Evolutionary conservation across 1,284 basidiomycete species (phyloP).

Genomic region (Tremellales sp.): DNA sequence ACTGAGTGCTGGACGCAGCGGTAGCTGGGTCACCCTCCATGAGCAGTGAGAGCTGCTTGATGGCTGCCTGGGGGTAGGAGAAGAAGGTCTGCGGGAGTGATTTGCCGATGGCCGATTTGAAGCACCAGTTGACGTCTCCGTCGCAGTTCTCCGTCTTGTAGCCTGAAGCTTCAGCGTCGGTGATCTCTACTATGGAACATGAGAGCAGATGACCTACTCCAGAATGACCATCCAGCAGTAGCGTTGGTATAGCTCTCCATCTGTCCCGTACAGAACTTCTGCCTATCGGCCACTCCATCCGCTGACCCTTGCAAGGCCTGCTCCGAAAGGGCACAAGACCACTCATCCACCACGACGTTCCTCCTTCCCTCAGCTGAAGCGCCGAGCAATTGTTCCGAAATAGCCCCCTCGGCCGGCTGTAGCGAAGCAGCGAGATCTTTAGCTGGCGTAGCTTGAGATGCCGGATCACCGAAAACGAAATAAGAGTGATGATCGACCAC

Average conservation of each 20-base stretch:
- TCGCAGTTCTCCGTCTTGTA: constrained; percentile 62
- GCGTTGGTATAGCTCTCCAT: constrained; percentile 59
- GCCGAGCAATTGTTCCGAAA: constrained; percentile 49
- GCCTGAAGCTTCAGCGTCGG: constrained; percentile 39
- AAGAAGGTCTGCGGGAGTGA: constrained; percentile 60
- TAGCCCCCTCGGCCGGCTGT: constrained; percentile 51
- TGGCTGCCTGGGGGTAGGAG: constrained; percentile 48
- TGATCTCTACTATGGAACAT: not conserved
- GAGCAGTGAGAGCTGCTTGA: constrained; percentile 7
- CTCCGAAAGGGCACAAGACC: constrained; percentile 64
- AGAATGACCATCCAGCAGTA: constrained; percentile 68
- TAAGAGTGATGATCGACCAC: constrained; percentile 70
- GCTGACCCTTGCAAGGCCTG: constrained; percentile 55
- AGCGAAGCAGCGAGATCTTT: constrained; percentile 50
- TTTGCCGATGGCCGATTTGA: constrained; percentile 58
- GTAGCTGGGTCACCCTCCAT: not conserved
- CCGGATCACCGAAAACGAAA: constrained; percentile 30
- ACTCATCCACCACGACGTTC: constrained; percentile 68
- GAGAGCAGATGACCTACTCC: constrained; percentile 55
- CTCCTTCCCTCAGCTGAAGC: constrained; percentile 52
- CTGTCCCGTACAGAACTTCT: constrained; percentile 62
- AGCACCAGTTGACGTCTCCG: constrained; percentile 63
- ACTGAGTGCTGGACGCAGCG: constrained; percentile 3
- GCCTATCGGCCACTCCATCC: constrained; percentile 53
- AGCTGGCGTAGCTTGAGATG: constrained; percentile 15